A percentile compares a stretch with the other conserved stretches of the same genome.
Evolutionary conservation across 108 stramenopile species (phyloP).

Genomic region (Conticribra guillardii): DNA sequence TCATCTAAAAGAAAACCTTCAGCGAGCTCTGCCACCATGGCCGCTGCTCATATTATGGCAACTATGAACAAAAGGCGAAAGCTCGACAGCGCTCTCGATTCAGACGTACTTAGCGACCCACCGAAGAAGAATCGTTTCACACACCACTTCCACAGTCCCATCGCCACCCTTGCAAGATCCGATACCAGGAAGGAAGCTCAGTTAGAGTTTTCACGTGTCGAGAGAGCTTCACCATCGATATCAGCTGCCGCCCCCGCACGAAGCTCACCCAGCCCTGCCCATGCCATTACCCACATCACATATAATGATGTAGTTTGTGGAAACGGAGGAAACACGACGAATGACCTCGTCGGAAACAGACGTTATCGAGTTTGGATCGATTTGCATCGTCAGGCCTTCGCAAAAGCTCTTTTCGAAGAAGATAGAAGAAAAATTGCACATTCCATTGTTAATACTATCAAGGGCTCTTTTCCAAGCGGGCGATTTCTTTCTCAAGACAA

Average conservation of each 20-base stretch:
- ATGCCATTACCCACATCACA: slow-evolving; percentile 10
- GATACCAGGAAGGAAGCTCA: neutral
- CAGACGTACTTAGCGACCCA: neutral
- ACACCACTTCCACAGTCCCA: slow-evolving; percentile 21
- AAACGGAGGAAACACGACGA: slow-evolving; percentile 32
- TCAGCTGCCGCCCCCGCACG: neutral
- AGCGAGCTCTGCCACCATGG: slow-evolving; percentile 22
- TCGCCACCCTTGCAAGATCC: slow-evolving; percentile 19
- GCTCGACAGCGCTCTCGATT: neutral
- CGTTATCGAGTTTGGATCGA: slow-evolving; percentile 43
- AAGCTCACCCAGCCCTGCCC: neutral
- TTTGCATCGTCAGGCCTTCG: slow-evolving; percentile 19
- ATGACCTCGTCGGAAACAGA: slow-evolving; percentile 31
- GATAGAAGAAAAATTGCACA: slow-evolving; percentile 20
- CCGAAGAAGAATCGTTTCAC: neutral
- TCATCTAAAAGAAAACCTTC: neutral
- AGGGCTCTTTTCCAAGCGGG: slow-evolving; percentile 13
- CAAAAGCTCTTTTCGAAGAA: slow-evolving; percentile 25
- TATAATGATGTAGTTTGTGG: slow-evolving; percentile 42
- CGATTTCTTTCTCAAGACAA: slow-evolving; percentile 31
- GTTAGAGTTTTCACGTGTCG: neutral
- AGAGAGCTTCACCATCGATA: too few relatives aligned
- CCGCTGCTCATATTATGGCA: slow-evolving; percentile 34
- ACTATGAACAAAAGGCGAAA: slow-evolving; percentile 20
- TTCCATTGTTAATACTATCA: slow-evolving; percentile 25